Evolutionary conservation across 306 rosid genomes (phyloP).

Genomic region (Macrotyloma uniflorum): DNA sequence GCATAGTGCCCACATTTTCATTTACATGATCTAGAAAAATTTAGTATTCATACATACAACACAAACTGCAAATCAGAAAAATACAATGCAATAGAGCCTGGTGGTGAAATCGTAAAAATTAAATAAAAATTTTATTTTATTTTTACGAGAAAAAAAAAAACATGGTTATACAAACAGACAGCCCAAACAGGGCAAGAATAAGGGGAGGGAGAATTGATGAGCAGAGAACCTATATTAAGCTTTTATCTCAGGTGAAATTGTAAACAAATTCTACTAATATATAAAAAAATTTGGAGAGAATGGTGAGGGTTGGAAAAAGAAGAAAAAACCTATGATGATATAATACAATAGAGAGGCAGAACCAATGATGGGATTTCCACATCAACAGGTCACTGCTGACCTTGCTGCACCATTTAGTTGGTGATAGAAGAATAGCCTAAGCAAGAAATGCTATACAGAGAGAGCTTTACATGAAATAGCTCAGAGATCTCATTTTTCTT

Average conservation of each 20-base stretch:
- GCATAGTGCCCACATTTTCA: not conserved
- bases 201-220: constrained; percentile 26
- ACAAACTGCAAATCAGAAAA: not conserved
- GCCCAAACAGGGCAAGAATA: constrained; percentile 24
- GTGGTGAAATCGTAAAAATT: constrained; percentile 1
- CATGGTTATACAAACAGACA: constrained; percentile 39
- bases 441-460: constrained; percentile 57
- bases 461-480: constrained; percentile 89
- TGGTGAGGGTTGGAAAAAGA: constrained; percentile 20
- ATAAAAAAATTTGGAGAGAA: constrained; percentile 22
- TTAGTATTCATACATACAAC: not conserved
- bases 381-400: constrained; percentile 27
- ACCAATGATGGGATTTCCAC: constrained; percentile 33
- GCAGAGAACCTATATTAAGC: constrained; percentile 35
- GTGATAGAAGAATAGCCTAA: constrained; percentile 45
- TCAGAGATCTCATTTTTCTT: constrained; percentile 84
- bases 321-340: constrained; percentile 44
- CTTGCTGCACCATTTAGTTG: constrained; percentile 38
- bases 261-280: constrained; percentile 12
- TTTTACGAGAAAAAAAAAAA: not conserved
- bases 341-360: constrained; percentile 41
- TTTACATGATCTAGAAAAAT: not conserved
- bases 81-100: not conserved
- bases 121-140: constrained; percentile 33
- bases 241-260: constrained; percentile 29